phyloP scores from a whole-genome alignment of 306 rosid species.

The Dalbergia oliveri region DNA sequence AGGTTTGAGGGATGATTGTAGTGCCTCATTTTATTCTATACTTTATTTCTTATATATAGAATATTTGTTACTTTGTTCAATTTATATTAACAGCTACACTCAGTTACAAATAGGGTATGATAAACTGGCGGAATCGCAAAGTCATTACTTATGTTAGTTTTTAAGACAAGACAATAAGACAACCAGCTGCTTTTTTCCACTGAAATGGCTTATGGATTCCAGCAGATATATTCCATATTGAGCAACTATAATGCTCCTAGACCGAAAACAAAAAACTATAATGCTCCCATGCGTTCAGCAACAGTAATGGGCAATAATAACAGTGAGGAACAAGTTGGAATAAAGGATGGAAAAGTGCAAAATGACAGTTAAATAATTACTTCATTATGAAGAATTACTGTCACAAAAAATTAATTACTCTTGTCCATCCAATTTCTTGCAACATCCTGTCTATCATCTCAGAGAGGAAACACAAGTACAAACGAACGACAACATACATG shows the following conservation, averaged over 20 bases:
- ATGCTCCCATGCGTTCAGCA: too few species aligned
- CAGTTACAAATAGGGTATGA: too few species aligned
- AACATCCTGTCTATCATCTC: constrained; percentile 14
- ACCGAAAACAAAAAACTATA: too few species aligned
- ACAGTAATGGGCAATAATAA: background rate
- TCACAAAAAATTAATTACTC: background rate
- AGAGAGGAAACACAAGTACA: background rate
- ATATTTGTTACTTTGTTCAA: background rate
- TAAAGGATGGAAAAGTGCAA: background rate
- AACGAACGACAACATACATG: constrained; percentile 29
- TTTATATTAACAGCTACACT: background rate
- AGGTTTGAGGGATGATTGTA: too few species aligned
- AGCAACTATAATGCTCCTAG: too few species aligned
- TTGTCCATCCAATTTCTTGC: constrained; percentile 31
- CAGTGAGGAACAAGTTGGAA: background rate
- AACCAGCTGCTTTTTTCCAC: background rate
- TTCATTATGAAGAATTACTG: background rate
- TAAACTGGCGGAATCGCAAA: background rate
- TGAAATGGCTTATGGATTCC: background rate
- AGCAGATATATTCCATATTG: too few species aligned
- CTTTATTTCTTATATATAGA: too few species aligned
- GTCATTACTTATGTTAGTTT: background rate
- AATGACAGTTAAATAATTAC: background rate
- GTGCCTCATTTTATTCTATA: too few species aligned
- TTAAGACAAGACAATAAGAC: background rate